These are phyloP conservation scores for Microstroma glucosiphilum DNA, from an alignment of 1,284 basidiomycete genomes.

Conservation along the genomic window DNA sequence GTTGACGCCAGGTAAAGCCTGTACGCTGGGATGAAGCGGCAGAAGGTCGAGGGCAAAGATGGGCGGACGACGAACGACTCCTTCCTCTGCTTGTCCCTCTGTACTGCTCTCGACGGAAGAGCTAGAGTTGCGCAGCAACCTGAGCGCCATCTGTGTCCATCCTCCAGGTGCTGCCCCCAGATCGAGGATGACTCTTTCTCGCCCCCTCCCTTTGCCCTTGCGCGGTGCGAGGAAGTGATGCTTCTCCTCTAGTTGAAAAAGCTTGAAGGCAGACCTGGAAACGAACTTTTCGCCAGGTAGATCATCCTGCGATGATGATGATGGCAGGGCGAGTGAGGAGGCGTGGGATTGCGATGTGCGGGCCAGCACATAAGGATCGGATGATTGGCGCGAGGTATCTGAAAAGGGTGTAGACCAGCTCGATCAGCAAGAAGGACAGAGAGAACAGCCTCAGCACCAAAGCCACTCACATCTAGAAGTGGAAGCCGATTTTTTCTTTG, in stretches of 20 bases:
- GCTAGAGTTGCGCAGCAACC: not conserved
- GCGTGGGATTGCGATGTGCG: not conserved
- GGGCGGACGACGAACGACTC: not conserved
- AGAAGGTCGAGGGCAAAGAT: not conserved
- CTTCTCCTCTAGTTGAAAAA: not conserved
- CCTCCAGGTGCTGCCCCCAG: conserved; percentile 2
- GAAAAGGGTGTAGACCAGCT: not conserved
- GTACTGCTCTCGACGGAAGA: not conserved
- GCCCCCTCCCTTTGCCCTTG: not conserved
- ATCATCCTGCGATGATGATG: not conserved
- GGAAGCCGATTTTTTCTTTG: too few relatives aligned
- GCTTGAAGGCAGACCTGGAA: conserved; percentile 3
- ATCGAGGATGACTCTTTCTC: not conserved
- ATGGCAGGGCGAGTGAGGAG: not conserved
- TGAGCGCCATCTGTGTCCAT: conserved; percentile 2
- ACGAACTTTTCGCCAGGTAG: not conserved
- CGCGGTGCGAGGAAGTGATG: not conserved
- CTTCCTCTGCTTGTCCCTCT: not conserved
- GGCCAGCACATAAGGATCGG: not conserved
- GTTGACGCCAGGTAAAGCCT: not conserved
- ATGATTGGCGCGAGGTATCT: not conserved
- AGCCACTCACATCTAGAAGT: too few relatives aligned
- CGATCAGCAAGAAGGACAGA: too few relatives aligned
- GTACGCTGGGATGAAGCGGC: not conserved
- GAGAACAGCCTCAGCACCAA: too few relatives aligned